Conservation (phyloP, 2,329 filamentous ascomycete genomes). For the Colletotrichum euphorbiae region DNA sequence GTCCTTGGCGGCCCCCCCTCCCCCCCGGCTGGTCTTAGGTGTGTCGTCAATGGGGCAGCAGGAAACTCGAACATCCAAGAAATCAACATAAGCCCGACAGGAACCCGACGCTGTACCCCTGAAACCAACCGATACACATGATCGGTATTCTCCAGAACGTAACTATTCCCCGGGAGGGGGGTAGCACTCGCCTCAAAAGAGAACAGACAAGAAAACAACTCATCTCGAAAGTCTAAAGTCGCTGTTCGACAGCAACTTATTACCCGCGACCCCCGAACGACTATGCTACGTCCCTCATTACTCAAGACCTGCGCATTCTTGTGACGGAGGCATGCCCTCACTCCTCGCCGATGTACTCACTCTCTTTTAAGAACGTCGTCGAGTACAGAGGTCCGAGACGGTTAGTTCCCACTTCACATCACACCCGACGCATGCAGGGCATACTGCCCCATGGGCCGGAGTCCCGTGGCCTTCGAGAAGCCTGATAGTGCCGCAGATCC, state of each 20-base stretch:
- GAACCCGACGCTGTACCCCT: background rate
- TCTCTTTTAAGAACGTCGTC: background rate
- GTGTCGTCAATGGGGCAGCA: background rate
- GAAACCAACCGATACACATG: slow-evolving; percentile 3
- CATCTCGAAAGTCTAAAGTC: slow-evolving; percentile 10
- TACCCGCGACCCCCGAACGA: background rate
- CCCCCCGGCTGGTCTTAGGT: slow-evolving; percentile 2
- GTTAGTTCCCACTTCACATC: background rate
- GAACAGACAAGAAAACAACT: slow-evolving; percentile 2
- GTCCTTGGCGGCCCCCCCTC: background rate
- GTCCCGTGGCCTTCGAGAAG: slow-evolving; percentile 27
- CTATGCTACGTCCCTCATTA: background rate
- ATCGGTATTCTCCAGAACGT: background rate
- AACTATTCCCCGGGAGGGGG: slow-evolving; percentile 8
- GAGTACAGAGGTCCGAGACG: no score
- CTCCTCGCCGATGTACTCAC: background rate
- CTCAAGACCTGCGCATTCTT: background rate
- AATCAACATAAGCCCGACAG: background rate
- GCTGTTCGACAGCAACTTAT: background rate
- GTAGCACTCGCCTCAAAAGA: background rate
- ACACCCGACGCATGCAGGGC: background rate
- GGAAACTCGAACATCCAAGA: background rate
- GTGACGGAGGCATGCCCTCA: background rate
- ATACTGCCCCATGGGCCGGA: background rate
- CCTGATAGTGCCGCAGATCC: slow-evolving; percentile 23